phyloP scores from a whole-genome alignment of 345 rosid species.

The Cardamine resedifolia region DNA sequence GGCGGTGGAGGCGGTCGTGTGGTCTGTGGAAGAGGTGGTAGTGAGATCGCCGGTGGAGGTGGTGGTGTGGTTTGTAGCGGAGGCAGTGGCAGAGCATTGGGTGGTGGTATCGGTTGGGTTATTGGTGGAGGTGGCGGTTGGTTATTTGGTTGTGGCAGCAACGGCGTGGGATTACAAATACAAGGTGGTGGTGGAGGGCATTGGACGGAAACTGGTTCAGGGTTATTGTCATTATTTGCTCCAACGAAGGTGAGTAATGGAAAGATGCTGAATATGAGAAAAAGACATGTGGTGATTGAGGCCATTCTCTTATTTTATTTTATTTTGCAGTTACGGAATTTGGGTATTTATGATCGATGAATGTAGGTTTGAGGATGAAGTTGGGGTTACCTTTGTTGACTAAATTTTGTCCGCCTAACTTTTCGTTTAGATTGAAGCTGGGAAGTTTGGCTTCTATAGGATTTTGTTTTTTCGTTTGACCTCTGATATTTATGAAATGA shows the following conservation, averaged over 20 bases:
- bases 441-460: background rate
- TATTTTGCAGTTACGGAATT: background rate
- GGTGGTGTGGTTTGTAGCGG: background rate
- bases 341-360: slow-evolving; percentile 3
- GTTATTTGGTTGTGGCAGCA: background rate
- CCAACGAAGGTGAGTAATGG: background rate
- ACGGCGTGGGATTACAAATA: slow-evolving; percentile 7
- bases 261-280: background rate
- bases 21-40: background rate
- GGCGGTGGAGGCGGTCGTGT: background rate
- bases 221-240: background rate
- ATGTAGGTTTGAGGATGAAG: background rate
- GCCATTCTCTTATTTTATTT: background rate
- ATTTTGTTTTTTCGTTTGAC: background rate
- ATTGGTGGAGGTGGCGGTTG: background rate
- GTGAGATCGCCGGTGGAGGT: background rate
- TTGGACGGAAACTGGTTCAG: background rate
- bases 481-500: background rate
- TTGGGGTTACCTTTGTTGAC: background rate
- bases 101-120: background rate
- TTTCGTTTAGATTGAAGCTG: background rate
- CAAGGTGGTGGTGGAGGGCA: slow-evolving; percentile 23
- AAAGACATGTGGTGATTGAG: background rate
- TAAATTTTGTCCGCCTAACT: background rate
- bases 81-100: background rate